Evolutionary conservation across 768 basidiomycete genomes (phyloP), one percentile per base, ranked within the genome.

Genomic region (Mycena rebaudengoi): DNA sequence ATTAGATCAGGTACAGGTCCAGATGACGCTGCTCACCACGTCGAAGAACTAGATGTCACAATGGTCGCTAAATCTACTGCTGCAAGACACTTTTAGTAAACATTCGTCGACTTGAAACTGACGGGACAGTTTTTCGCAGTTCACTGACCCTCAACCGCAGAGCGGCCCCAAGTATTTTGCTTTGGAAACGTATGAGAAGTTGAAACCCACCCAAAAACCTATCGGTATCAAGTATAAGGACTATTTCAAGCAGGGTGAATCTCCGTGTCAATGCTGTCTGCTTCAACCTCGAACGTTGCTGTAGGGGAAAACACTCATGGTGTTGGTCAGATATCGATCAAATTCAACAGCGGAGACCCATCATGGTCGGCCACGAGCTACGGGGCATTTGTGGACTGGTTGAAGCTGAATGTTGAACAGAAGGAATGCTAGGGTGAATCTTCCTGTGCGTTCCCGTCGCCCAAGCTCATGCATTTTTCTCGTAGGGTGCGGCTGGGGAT

Each of bases 281-380:
- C 44, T 53, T 7, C 21, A 41, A 37, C 32, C 11, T 51, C 55
- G 45, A 63, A 21, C 10, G 25, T 35, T 8, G 26, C 5, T 23
- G 35, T 29, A 70, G 69, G 68, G 35, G 65, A 55, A 13, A 51
- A 48, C 3, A n/a, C n/a, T n/a, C 56, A 30, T 21, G 64, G 60
- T 1, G 35, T 59, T 12, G 73, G 75, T 11, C 41, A 62, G 3
- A 66, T 75, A 25, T 55, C 60, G 20, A 30, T 74, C 18, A 68
- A 61, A 52, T 65, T 74, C 28, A 66, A 74, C 23, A 48, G 39
- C 7, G 20, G 2, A 37, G 33, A 60, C 35, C 44, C 66, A 64
- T 46, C 61, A 66, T 50, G 63, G 65, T 7, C 28, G 18, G n/a
- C 58, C 39, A 7, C 59, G 45, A 18, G 57, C 56, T 41, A 67